These are phyloP conservation scores for Cenchrus fungigraminus DNA, from an alignment of 176 grass and related monocot genomes.

Conservation along the genomic window DNA sequence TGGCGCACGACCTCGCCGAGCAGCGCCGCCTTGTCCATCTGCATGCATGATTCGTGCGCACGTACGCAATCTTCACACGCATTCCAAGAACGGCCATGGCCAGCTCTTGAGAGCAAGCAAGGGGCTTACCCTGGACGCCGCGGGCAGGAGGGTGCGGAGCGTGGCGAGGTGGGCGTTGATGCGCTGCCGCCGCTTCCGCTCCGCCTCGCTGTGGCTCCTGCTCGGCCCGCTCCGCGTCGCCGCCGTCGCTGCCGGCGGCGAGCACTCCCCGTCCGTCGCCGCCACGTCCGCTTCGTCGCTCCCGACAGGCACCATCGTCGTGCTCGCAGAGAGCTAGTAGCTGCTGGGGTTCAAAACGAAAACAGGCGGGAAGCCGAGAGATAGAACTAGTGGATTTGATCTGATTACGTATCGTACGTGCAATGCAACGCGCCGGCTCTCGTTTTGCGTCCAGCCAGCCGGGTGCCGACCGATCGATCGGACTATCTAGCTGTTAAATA, in stretches of 20 bases:
- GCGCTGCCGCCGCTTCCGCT: slow-evolving; percentile 85
- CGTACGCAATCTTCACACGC: neutral
- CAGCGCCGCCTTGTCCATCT: slow-evolving; percentile 90
- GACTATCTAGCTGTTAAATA: slow-evolving; percentile 18
- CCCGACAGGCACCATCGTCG: slow-evolving; percentile 42
- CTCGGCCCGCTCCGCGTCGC: slow-evolving; percentile 33
- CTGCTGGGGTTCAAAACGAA: slow-evolving; percentile 23
- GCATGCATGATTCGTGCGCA: neutral
- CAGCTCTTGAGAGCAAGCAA: neutral
- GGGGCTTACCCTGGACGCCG: slow-evolving; percentile 64
- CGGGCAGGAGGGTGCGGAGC: slow-evolving; percentile 80
- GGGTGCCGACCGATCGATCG: neutral
- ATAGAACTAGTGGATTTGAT: no score
- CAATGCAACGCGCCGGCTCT: neutral
- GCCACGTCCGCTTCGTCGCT: slow-evolving; percentile 33
- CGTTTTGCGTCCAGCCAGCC: neutral
- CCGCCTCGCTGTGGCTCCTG: slow-evolving; percentile 88
- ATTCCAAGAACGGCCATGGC: neutral
- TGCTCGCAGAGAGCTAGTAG: no score
- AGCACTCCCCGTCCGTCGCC: slow-evolving; percentile 42
- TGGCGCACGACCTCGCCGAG: slow-evolving; percentile 84
- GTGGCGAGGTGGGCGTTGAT: slow-evolving; percentile 93
- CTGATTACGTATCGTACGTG: neutral
- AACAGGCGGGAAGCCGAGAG: slow-evolving; percentile 40
- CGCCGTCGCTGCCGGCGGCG: slow-evolving; percentile 17